These are phyloP conservation scores for Calamus simplicifolius DNA, from an alignment of 176 grass and related monocot genomes.

Conservation along the genomic window DNA sequence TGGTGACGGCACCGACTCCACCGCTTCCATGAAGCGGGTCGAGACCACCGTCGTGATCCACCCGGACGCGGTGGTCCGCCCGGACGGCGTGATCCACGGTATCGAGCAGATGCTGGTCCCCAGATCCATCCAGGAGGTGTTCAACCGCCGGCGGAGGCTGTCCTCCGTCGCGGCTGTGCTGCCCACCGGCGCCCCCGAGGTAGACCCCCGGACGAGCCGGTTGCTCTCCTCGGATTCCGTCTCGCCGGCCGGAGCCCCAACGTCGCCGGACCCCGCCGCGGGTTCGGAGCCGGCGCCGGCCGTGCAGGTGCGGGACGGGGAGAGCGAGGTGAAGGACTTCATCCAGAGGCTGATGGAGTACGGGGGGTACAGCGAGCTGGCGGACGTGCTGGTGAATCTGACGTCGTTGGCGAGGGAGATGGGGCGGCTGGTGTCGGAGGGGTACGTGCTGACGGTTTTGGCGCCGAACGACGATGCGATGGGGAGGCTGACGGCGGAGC, in stretches of 20 bases:
- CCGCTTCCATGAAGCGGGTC: constrained; percentile 2
- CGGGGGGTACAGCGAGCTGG: constrained; percentile 90
- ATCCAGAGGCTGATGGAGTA: constrained; percentile 72
- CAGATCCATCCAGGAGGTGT: constrained; percentile 64
- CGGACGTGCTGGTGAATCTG: constrained; percentile 76
- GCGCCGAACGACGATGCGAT: constrained; percentile 83
- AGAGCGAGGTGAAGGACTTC: constrained; percentile 88
- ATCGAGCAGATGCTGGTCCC: constrained; percentile 54
- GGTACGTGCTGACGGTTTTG: constrained; percentile 65
- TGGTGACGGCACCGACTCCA: background rate
- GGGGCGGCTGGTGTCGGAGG: constrained; percentile 69
- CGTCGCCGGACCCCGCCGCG: constrained; percentile 41
- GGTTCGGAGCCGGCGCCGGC: constrained; percentile 23
- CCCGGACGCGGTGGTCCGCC: constrained; percentile 36
- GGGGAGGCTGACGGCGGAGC: constrained; percentile 51
- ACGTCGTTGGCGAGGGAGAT: constrained; percentile 72
- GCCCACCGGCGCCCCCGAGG: constrained; percentile 54
- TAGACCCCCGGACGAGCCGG: constrained; percentile 61
- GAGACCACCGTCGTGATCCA: constrained; percentile 21
- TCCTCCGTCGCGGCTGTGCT: constrained; percentile 45
- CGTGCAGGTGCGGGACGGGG: constrained; percentile 47
- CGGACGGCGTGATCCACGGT: constrained; percentile 67
- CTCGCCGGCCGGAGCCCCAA: constrained; percentile 43
- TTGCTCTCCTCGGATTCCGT: constrained; percentile 28
- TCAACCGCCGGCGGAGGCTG: constrained; percentile 68